These are phyloP conservation scores for Neonectria neomacrospora DNA, from an alignment of 2,329 filamentous ascomycete species.

Conservation along the genomic window DNA sequence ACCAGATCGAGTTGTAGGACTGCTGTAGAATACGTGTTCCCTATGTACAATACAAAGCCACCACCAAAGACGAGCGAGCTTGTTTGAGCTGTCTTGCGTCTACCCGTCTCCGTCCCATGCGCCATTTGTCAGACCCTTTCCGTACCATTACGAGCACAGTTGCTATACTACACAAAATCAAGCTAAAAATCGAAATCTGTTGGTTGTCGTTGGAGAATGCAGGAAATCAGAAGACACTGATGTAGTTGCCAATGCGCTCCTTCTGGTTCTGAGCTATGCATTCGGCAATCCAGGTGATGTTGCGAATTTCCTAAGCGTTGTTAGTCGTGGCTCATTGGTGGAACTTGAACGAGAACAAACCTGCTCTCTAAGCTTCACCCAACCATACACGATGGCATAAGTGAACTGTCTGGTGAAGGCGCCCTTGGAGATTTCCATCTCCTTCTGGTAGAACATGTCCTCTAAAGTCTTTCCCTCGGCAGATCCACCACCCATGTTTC, in stretches of 20 bases:
- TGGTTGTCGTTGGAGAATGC: slow-evolving; percentile 31
- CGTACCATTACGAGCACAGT: slow-evolving; percentile 51
- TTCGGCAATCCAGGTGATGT: slow-evolving; percentile 99
- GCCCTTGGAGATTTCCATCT: slow-evolving; percentile 97
- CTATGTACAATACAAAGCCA: slow-evolving; percentile 62
- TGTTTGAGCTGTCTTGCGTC: slow-evolving; percentile 43
- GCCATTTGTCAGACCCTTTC: slow-evolving; percentile 47
- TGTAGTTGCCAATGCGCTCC: slow-evolving; percentile 98
- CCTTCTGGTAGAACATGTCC: slow-evolving; percentile 98
- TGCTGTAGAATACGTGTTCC: slow-evolving; percentile 58
- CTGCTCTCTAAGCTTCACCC: slow-evolving; percentile 98
- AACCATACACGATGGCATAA: slow-evolving; percentile 93
- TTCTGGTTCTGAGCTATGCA: slow-evolving; percentile 99
- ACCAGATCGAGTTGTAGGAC: slow-evolving; percentile 72
- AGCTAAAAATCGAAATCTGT: slow-evolving; percentile 44
- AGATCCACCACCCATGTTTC: slow-evolving; percentile 85
- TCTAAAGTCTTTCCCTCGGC: slow-evolving; percentile 90
- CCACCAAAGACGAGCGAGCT: slow-evolving; percentile 42
- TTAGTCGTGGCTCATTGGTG: slow-evolving; percentile 43
- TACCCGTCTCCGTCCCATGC: slow-evolving; percentile 45
- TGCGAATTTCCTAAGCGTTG: slow-evolving; percentile 86
- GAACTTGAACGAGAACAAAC: slow-evolving; percentile 61
- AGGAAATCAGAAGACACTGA: slow-evolving; percentile 85
- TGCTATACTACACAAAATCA: slow-evolving; percentile 58
- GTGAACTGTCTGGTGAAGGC: slow-evolving; percentile 98